phyloP scores from a whole-genome alignment of 108 stramenopile genomes.

The Chaetoceros muelleri region DNA sequence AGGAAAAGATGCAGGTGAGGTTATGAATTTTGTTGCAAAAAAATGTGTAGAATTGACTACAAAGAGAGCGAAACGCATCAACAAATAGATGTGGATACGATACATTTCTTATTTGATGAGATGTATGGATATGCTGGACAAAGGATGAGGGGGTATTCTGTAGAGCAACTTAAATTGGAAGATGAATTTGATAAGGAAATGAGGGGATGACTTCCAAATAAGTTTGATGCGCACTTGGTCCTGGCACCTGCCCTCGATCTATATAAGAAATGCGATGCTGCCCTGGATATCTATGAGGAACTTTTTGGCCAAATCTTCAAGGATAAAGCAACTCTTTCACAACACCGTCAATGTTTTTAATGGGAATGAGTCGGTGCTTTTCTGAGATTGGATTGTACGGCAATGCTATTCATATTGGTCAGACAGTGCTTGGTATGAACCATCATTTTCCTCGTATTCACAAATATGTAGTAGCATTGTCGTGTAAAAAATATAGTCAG shows the following conservation, averaged over 20 bases:
- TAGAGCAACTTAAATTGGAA: too few species aligned
- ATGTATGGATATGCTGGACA: too few species aligned
- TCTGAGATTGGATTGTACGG: constrained; percentile 23
- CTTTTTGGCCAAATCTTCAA: not conserved
- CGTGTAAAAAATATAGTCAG: constrained; percentile 23
- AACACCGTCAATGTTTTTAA: constrained; percentile 2
- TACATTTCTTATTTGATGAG: too few species aligned
- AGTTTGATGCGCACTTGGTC: too few species aligned
- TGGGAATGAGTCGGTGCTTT: constrained; percentile 23
- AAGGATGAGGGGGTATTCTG: too few species aligned
- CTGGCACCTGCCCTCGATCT: not conserved
- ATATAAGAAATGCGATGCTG: not conserved
- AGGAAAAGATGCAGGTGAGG: too few species aligned
- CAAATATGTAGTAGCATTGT: constrained; percentile 36
- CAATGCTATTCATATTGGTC: constrained; percentile 11
- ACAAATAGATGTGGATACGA: too few species aligned
- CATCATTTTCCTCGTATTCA: constrained; percentile 36
- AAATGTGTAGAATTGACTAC: too few species aligned
- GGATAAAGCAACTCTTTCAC: not conserved
- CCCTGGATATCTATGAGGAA: not conserved
- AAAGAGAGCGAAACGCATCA: too few species aligned
- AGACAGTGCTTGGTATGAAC: constrained; percentile 32
- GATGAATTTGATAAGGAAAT: too few species aligned
- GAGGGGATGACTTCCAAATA: too few species aligned
- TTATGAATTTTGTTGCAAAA: too few species aligned